Evolutionary conservation across 2,329 filamentous ascomycete species (phyloP).

Genomic region (Lachnum nothofagi): DNA sequence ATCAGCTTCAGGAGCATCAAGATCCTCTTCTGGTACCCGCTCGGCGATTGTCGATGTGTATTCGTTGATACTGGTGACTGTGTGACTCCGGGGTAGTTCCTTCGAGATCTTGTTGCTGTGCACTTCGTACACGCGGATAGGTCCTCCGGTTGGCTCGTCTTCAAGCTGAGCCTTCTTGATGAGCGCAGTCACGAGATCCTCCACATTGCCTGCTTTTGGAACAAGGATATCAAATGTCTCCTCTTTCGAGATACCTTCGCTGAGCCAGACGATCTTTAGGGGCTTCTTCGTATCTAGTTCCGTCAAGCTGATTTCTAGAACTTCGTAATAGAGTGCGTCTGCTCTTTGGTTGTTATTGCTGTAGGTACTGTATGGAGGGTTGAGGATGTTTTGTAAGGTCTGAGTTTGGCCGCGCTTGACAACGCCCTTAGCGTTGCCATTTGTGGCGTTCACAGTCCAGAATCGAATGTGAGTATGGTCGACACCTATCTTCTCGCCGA

Average conservation of each 20-base stretch:
- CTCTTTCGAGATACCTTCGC: constrained; percentile 89
- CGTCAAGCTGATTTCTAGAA: constrained; percentile 87
- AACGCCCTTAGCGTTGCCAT: constrained; percentile 69
- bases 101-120: constrained; percentile 81
- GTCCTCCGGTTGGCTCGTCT: constrained; percentile 63
- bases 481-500: constrained; percentile 70
- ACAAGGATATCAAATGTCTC: constrained; percentile 80
- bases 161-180: constrained; percentile 76
- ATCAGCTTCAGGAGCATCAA: constrained; percentile 50
- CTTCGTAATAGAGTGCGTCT: constrained; percentile 85
- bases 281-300: constrained; percentile 91
- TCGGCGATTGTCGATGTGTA: constrained; percentile 80
- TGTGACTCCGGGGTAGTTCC: constrained; percentile 63
- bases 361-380: constrained; percentile 66
- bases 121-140: constrained; percentile 76
- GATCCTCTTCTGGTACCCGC: constrained; percentile 67
- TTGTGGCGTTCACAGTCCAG: constrained; percentile 74
- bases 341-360: constrained; percentile 64
- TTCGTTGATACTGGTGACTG: constrained; percentile 78
- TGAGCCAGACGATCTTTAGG: constrained; percentile 76
- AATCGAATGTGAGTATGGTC: constrained; percentile 87
- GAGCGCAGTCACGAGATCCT: constrained; percentile 70
- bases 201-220: constrained; percentile 74
- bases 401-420: constrained; percentile 66
- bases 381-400: constrained; percentile 74